Evolutionary conservation across 495 filamentous ascomycete species (phyloP).

Genomic region (Delitschia confertaspora): DNA sequence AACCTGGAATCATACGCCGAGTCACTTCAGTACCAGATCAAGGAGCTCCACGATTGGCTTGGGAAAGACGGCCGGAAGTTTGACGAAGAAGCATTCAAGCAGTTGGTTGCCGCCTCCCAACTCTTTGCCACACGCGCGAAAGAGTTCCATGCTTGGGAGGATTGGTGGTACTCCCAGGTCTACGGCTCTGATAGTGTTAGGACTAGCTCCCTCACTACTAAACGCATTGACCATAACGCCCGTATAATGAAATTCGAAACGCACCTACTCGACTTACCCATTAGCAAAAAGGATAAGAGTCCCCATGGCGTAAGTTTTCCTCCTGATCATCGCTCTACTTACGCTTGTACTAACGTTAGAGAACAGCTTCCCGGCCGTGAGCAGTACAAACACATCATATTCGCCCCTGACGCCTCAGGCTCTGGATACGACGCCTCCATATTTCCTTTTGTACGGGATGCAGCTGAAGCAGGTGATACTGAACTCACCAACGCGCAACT

Average conservation of each 20-base stretch:
- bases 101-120: constrained; percentile 51
- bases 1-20: constrained; percentile 70
- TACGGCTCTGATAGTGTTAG: constrained; percentile 62
- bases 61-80: constrained; percentile 41
- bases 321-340: not conserved
- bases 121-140: constrained; percentile 51
- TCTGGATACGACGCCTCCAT: constrained; percentile 62
- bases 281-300: constrained; percentile 42
- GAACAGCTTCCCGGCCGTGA: constrained; percentile 70
- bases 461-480: constrained; percentile 65
- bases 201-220: constrained; percentile 51
- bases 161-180: constrained; percentile 59
- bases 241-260: constrained; percentile 68
- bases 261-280: constrained; percentile 61
- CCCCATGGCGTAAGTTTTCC: constrained; percentile 49
- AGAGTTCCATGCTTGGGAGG: constrained; percentile 64
- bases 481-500: constrained; percentile 58
- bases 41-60: constrained; percentile 55
- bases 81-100: constrained; percentile 40
- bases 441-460: constrained; percentile 82
- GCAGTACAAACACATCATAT: constrained; percentile 91
- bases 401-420: constrained; percentile 67
- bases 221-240: constrained; percentile 52
- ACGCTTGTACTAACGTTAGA: too few relatives aligned
- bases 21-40: constrained; percentile 51